Evolutionary conservation across 345 rosid species (phyloP), one percentile per base, ranked within the genome.

Genomic region (Citrus glauca): DNA sequence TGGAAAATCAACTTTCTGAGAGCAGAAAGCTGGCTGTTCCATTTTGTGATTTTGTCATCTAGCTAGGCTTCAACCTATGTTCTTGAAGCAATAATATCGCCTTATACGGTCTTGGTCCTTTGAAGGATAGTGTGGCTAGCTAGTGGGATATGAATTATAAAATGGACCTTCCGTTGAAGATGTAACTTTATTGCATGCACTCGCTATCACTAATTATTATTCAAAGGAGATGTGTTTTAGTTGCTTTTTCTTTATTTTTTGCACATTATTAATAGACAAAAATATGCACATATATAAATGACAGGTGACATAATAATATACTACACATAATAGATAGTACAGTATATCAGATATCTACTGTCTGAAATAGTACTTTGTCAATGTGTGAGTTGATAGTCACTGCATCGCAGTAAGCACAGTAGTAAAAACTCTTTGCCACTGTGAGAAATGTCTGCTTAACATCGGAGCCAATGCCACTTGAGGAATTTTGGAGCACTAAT

Each of bases 351-450:
- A 6, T 10, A 24, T 76, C 30, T 17, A 92, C 86, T 81, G 77
- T 88, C 40, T 94, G 88, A 73, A 92, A 92, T 70, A 96, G 91
- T 22, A 92, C 91, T 87, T 86, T 91, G 75, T 88, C 79, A 62
- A 92, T 88, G 76, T 96, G 98, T 72, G 78, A 76, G 66, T 87
- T 85, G 53, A 89, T 42, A 1, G 86, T 90, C 27, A 74, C 84
- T 32, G 84, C 81, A 66, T 85, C 92, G 76, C 85, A 90, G 61
- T 86, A 66, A 53, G 94, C 93, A 27, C 78, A 55, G 66, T 96
- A 96, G 86, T 90, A 96, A 83, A 84, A 92, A 28, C 90, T 83
- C 82, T 79, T 91, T 11, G 91, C 91, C 62, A 94, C 91, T 5
- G 83, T 56, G 10, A 96, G 86, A 79, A 89, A 91, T 27, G 88